Conservation (phyloP, 768 basidiomycete genomes). For the Amanita thiersii region DNA sequence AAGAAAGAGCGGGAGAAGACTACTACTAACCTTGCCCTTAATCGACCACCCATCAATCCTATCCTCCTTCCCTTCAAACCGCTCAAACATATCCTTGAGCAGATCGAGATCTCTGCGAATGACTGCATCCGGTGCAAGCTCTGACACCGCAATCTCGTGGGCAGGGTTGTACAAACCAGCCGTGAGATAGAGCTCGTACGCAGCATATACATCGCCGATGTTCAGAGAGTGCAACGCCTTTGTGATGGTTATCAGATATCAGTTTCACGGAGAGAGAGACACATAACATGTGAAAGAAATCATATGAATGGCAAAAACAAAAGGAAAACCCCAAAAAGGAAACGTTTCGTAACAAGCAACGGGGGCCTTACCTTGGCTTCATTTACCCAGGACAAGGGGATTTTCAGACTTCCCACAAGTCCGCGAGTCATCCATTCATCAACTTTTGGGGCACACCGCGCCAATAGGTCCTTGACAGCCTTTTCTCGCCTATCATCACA, state of each 20-base stretch:
- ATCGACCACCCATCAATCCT: conserved; percentile 69
- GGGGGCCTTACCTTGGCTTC: conserved; percentile 64
- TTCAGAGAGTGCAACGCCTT: conserved; percentile 65
- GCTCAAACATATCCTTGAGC: conserved; percentile 59
- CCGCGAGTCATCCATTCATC: conserved; percentile 72
- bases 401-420: conserved; percentile 64
- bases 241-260: conserved; percentile 2
- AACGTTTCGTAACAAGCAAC: background rate
- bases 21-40: conserved; percentile 63
- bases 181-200: conserved; percentile 68
- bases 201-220: conserved; percentile 54
- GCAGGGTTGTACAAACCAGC: conserved; percentile 68
- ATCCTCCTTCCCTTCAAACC: conserved; percentile 43
- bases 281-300: no score
- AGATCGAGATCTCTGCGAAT: conserved; percentile 59
- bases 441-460: conserved; percentile 54
- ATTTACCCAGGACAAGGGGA: conserved; percentile 84
- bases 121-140: conserved; percentile 84
- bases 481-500: conserved; percentile 73
- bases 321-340: background rate
- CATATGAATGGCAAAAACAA: background rate
- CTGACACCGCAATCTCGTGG: conserved; percentile 76
- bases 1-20: conserved; percentile 10
- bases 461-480: conserved; percentile 74
- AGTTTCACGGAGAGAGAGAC: conserved; percentile 3